Evolutionary conservation across 2,329 filamentous ascomycete species (phyloP).

Genomic region (Nannizzia gypsea): DNA sequence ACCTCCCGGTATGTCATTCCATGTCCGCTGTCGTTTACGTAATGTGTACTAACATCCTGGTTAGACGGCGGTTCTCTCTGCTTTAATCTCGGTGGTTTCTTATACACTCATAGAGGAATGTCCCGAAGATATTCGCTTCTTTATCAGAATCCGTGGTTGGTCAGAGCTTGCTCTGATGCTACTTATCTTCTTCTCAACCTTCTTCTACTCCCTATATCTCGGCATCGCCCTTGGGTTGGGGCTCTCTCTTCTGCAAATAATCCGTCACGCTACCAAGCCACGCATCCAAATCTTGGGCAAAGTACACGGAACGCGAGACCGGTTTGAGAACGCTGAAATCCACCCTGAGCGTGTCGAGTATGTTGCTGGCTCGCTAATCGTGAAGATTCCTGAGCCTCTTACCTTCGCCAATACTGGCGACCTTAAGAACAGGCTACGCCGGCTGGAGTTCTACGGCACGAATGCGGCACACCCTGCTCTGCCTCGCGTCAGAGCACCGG

Average conservation of each 20-base stretch:
- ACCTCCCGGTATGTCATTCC: constrained; percentile 61
- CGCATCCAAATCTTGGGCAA: constrained; percentile 93
- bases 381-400: constrained; percentile 93
- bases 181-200: constrained; percentile 79
- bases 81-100: constrained; percentile 92
- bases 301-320: constrained; percentile 61
- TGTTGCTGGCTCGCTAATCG: constrained; percentile 81
- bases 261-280: constrained; percentile 79
- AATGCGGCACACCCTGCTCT: constrained; percentile 73
- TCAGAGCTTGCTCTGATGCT: constrained; percentile 77
- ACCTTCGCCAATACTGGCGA: constrained; percentile 96
- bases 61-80: constrained; percentile 81
- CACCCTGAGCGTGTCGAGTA: constrained; percentile 68
- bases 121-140: constrained; percentile 84
- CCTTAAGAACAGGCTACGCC: constrained; percentile 66
- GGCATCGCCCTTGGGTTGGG: constrained; percentile 92
- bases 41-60: background rate
- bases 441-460: constrained; percentile 86
- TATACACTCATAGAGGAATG: constrained; percentile 92
- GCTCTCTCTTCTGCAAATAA: constrained; percentile 76
- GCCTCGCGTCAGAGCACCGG: constrained; percentile 62
- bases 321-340: constrained; percentile 73
- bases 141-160: constrained; percentile 73
- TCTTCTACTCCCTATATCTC: constrained; percentile 87
- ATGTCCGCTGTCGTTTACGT: background rate